A percentile compares a stretch with the other conserved stretches of the same genome.
Conservation (phyloP, 805 yeast genomes). For the Candida anglica region DNA sequence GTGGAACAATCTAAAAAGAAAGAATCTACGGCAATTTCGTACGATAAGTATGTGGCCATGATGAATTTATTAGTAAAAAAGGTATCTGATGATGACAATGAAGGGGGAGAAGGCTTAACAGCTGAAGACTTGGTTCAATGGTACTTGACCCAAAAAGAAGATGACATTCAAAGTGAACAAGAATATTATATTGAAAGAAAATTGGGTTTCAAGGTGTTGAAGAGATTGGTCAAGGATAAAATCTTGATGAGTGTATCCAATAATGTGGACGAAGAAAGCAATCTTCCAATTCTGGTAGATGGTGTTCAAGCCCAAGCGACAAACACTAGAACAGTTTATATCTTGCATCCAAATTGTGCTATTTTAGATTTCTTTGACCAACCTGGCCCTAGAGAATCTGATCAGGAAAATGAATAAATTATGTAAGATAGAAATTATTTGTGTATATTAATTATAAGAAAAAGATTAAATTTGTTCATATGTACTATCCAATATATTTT, state of each 20-base stretch:
- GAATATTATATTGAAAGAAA: slow-evolving; percentile 69
- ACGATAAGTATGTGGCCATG: slow-evolving; percentile 82
- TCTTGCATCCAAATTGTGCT: slow-evolving; percentile 78
- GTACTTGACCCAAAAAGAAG: slow-evolving; percentile 74
- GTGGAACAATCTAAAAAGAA: slow-evolving; percentile 18
- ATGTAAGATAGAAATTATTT: background rate
- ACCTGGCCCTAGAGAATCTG: slow-evolving; percentile 15
- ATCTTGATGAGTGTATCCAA: slow-evolving; percentile 59
- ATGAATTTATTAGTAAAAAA: slow-evolving; percentile 72
- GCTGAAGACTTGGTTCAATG: slow-evolving; percentile 71
- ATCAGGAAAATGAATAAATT: slow-evolving; percentile 10
- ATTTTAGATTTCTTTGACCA: slow-evolving; percentile 62
- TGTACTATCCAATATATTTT: too few relatives aligned
- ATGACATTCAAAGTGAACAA: slow-evolving; percentile 62
- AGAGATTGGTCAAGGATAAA: slow-evolving; percentile 78
- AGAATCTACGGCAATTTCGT: slow-evolving; percentile 53
- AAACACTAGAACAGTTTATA: slow-evolving; percentile 31
- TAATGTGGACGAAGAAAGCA: slow-evolving; percentile 22
- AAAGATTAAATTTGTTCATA: background rate
- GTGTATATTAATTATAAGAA: slow-evolving; percentile 1
- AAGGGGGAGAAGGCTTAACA: slow-evolving; percentile 56
- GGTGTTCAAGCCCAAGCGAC: slow-evolving; percentile 13
- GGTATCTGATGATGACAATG: slow-evolving; percentile 53
- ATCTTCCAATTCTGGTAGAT: slow-evolving; percentile 8
- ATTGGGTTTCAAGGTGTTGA: slow-evolving; percentile 74